These are phyloP conservation scores for Deakozyma indianensis DNA, from an alignment of 805 yeast species.

Conservation along the genomic window DNA sequence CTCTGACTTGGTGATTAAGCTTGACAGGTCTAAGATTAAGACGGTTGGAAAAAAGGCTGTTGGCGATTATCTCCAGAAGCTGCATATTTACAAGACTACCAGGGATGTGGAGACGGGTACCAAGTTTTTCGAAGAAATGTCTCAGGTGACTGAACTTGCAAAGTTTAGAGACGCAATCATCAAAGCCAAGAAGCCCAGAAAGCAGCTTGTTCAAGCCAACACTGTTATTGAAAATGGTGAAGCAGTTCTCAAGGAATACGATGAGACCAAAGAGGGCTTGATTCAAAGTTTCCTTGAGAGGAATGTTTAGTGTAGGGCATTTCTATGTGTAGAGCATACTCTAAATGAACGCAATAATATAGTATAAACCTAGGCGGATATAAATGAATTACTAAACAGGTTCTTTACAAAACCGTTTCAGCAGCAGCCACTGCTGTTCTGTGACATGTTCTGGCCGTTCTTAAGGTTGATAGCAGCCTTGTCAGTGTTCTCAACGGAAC, in stretches of 20 bases:
- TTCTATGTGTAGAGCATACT: too few species aligned
- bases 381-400: background rate
- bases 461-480: conserved; percentile 28
- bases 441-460: conserved; percentile 26
- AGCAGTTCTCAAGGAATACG: conserved; percentile 56
- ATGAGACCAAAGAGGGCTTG: conserved; percentile 61
- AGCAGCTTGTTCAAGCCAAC: conserved; percentile 74
- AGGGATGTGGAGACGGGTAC: conserved; percentile 58
- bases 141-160: conserved; percentile 47
- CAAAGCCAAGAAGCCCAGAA: conserved; percentile 64
- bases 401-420: conserved; percentile 8
- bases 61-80: conserved; percentile 50
- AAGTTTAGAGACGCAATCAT: conserved; percentile 55
- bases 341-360: background rate
- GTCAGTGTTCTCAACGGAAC: conserved; percentile 32
- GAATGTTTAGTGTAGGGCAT: conserved; percentile 25
- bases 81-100: conserved; percentile 69
- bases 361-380: background rate
- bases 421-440: conserved; percentile 29
- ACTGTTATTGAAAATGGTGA: conserved; percentile 31
- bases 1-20: conserved; percentile 43
- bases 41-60: conserved; percentile 62
- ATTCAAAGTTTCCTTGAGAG: conserved; percentile 63
- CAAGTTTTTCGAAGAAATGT: conserved; percentile 47
- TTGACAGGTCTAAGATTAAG: conserved; percentile 50